Evolutionary conservation across 768 basidiomycete species (phyloP).

Genomic region (Panaeolus cyanescens): DNA sequence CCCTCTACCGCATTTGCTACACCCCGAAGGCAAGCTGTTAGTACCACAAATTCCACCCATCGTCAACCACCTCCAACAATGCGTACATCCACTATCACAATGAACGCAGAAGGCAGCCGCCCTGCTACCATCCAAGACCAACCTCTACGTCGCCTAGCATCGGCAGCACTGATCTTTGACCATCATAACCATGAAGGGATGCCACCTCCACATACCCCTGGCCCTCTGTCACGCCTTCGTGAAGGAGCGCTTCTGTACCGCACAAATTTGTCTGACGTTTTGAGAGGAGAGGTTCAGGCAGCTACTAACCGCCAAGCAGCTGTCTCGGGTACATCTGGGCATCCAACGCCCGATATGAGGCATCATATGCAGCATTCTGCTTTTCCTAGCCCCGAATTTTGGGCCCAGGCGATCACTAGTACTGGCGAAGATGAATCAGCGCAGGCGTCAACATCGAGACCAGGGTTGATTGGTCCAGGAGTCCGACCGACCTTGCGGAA

Average conservation of each 20-base stretch:
- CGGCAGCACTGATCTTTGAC: not conserved
- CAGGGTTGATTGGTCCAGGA: not conserved
- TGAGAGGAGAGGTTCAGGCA: not conserved
- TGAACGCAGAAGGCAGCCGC: not conserved
- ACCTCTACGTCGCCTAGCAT: not conserved
- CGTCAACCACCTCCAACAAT: not conserved
- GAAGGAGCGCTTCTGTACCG: not conserved
- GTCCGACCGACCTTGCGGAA: not conserved
- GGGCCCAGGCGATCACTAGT: not conserved
- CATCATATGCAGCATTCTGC: not conserved
- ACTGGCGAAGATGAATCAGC: too few species aligned
- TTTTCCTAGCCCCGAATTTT: not conserved
- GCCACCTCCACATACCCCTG: not conserved
- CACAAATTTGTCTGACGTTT: not conserved
- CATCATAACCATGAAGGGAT: not conserved
- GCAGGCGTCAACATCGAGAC: not conserved
- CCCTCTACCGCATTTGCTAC: not conserved
- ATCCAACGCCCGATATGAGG: not conserved
- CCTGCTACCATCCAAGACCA: not conserved
- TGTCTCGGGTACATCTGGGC: not conserved
- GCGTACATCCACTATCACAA: not conserved
- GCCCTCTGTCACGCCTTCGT: not conserved
- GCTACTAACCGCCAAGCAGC: not conserved
- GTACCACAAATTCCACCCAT: conserved; percentile 3
- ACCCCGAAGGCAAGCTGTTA: conserved; percentile 18